Base-by-base conservation (phyloP, 225 moss, liverwort and hornwort genomes). In the Polytrichum formosum region DNA sequence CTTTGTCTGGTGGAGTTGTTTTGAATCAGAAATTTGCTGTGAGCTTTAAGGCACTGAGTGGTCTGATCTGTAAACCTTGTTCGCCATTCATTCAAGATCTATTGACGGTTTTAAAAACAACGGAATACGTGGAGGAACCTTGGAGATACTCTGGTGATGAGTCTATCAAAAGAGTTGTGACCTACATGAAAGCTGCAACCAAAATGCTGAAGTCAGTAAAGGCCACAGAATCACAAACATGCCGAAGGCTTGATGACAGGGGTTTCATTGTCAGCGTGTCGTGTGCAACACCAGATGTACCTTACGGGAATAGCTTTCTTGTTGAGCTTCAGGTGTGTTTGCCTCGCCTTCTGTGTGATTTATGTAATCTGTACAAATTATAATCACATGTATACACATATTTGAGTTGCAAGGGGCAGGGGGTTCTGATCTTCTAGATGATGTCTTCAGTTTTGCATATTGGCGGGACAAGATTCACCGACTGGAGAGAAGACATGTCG, bases 171-270 rank as follows among this genome's bases (percentile, higher is more conserved):
- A 78, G 93, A 68, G 58, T 27, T 5, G 68, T 92, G 30, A 82
- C 63, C 20, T 93, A 96, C 75, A 89, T 90, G 75, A 93, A 93
- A 84, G 93, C 93, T 27, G 85, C 93, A 1, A 85, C 89, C 6
- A 89, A 80, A 62, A 70, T 96, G 74, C 61, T 96, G 55, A 96
- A 89, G 53, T 61, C 92, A 35, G 90, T 93, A 55, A 82, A 84
- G 72, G 96, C 93, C 28, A 71, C 79, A 22, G 96, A 96, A 76
- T 78, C 75, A 28, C 93, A 93, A 46, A 79, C 73, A 5, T 93
- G 90, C 66, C 18, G 76, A 60, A 76, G 93, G 66, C 81, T 89
- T 65, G 90, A 91, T 66, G 91, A 90, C 33, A 72, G 70, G 71
- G 93, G 93, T 22, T 92, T 93, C 61, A 77, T 81, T 33, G 69